Conservation (phyloP, 1,139 yeast species). For the Hyphopichia pseudoburtonii region DNA sequence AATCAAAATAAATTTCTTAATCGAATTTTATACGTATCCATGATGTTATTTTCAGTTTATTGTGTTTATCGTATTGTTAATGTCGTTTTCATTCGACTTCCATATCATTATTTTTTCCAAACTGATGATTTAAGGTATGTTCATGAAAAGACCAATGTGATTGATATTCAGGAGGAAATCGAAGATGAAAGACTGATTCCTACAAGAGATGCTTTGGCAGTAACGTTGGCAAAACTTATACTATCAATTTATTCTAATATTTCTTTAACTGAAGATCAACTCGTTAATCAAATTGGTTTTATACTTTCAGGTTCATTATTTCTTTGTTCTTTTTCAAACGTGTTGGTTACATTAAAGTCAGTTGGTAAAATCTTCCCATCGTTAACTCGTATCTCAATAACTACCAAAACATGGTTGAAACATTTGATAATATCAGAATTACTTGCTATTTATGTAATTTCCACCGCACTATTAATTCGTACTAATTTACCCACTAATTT, state of each 20-base stretch:
- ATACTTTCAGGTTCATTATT: slow-evolving; percentile 65
- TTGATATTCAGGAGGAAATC: slow-evolving; percentile 3
- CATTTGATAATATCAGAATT: slow-evolving; percentile 64
- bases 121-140: slow-evolving; percentile 3
- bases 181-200: slow-evolving; percentile 18
- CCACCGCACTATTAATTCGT: slow-evolving; percentile 76
- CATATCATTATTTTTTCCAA: slow-evolving; percentile 18
- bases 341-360: slow-evolving; percentile 50
- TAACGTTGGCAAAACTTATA: slow-evolving; percentile 58
- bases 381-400: slow-evolving; percentile 20
- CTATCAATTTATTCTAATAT: slow-evolving; percentile 24
- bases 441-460: slow-evolving; percentile 74
- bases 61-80: slow-evolving; percentile 63
- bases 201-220: slow-evolving; percentile 60
- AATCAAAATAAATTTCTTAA: slow-evolving; percentile 5
- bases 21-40: slow-evolving; percentile 12
- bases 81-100: slow-evolving; percentile 42
- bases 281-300: slow-evolving; percentile 65
- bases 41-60: slow-evolving; percentile 51
- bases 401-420: slow-evolving; percentile 35
- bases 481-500: slow-evolving; percentile 70
- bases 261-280: slow-evolving; percentile 46
- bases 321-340: slow-evolving; percentile 66
- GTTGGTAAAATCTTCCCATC: slow-evolving; percentile 35
- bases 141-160: slow-evolving; percentile 6